Base-by-base conservation (phyloP, 1,284 basidiomycete species). In the Moesziomyces antarcticus region DNA sequence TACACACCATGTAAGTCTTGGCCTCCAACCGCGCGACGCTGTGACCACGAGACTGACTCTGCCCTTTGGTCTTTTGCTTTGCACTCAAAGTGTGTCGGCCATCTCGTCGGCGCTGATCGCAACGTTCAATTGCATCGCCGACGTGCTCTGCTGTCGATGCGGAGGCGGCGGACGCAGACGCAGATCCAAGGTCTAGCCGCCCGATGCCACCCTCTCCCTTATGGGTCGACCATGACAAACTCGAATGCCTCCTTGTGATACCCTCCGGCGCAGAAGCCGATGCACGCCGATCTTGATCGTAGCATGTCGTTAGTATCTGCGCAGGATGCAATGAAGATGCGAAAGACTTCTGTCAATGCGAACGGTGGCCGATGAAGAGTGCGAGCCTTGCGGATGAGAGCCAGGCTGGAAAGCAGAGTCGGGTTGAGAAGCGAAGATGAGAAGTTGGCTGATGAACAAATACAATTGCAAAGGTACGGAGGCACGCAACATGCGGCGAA, bases 91-190 rank as follows among this genome's bases (percentile, higher is more conserved):
- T 37, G 69, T 78, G 47, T 73, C 66, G 35, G 76, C 73, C 10
- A 64, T 78, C 35, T 59, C 69, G 1, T 48, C 59, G 21, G 56
- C 55, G 37, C 48, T 78, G 1, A 73, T 62, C 18, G 76, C 67
- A 3, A 78, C 76, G 6, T 76, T 78, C 63, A 70, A 73, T 54
- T 78, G 76, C 54, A 78, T 78, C 46, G 76, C 76, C 44, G 76
- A 78, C 48, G 70, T 78, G 9, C 57, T 78, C 24, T 78, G 76
- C 63, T 78, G 76, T 33, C 59, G 76, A 22, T 78, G 76, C 56
- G 70, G 73, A 11, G 52, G 73, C 3, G 47, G 73, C 10, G 54
- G 62, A 5, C 46, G 50, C 5, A 51, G 61, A 77, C 49, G 70
- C 14, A 45, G 69, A 16, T 20, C 43, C 8, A 73, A 73, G 41